These are phyloP conservation scores for Mucor ambiguus DNA, from an alignment of 371 early-diverging fungal species.

Conservation along the genomic window DNA sequence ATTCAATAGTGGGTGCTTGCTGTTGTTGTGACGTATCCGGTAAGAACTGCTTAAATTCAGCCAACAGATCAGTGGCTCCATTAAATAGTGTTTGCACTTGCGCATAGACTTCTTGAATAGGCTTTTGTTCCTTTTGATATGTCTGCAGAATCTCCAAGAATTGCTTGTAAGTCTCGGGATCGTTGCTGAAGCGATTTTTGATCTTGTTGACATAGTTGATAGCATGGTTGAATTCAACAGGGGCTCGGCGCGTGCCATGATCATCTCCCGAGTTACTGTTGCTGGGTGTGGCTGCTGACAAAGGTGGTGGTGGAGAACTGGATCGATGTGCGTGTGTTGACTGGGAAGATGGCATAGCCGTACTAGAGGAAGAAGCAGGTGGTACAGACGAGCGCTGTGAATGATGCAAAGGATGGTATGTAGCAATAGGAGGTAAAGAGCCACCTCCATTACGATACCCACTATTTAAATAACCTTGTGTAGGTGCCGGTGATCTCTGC, in stretches of 20 bases:
- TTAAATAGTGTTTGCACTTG: slow-evolving; percentile 86
- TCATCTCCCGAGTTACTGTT: background rate
- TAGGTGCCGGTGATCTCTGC: background rate
- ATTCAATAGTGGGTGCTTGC: background rate
- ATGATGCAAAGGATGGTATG: slow-evolving; percentile 4
- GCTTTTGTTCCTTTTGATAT: slow-evolving; percentile 89
- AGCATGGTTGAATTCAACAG: slow-evolving; percentile 94
- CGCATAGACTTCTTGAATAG: slow-evolving; percentile 89
- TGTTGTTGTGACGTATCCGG: slow-evolving; percentile 48
- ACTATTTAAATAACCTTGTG: background rate
- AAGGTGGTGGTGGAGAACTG: background rate
- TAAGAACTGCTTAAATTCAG: slow-evolving; percentile 95
- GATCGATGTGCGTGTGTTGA: slow-evolving; percentile 1
- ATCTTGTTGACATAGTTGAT: slow-evolving; percentile 97
- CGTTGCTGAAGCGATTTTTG: slow-evolving; percentile 86
- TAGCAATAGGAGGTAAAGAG: slow-evolving; percentile 13
- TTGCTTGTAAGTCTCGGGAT: slow-evolving; percentile 86
- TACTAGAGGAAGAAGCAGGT: background rate
- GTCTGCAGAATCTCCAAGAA: slow-evolving; percentile 93
- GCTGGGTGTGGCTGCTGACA: background rate
- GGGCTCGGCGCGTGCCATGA: slow-evolving; percentile 28
- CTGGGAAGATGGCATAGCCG: background rate
- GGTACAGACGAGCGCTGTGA: slow-evolving; percentile 4
- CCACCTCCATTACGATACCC: slow-evolving; percentile 6
- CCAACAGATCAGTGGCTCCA: slow-evolving; percentile 84